Evolutionary conservation across 2,329 filamentous ascomycete genomes (phyloP).

Genomic region (Hypoxylon sp.): DNA sequence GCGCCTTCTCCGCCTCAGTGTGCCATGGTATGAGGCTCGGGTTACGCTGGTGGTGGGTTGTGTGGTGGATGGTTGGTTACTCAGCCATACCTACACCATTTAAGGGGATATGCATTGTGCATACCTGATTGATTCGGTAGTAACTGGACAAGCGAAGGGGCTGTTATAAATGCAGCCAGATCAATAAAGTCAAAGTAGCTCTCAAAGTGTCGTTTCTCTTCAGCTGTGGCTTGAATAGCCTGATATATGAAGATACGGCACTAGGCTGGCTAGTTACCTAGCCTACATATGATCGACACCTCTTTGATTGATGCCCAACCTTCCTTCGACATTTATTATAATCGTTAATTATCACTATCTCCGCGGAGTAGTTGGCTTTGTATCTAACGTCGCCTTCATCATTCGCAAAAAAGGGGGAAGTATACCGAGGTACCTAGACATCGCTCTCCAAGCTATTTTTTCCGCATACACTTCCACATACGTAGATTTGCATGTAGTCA

Average conservation of each 20-base stretch:
- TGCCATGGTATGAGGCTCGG: neutral
- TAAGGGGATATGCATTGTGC: neutral
- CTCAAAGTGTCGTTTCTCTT: conserved; percentile 1
- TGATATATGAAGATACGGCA: neutral
- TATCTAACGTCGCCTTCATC: neutral
- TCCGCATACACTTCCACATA: neutral
- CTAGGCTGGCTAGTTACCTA: neutral
- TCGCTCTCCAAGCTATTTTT: neutral
- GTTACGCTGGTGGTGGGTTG: neutral
- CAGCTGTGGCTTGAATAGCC: conserved; percentile 6
- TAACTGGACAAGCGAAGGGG: neutral
- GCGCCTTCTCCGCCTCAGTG: neutral
- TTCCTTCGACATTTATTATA: neutral
- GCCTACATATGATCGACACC: neutral
- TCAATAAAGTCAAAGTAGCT: neutral
- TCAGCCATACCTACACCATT: neutral
- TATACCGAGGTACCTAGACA: neutral
- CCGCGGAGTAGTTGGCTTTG: neutral
- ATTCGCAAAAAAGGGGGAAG: neutral
- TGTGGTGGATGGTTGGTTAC: neutral
- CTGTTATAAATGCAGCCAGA: neutral
- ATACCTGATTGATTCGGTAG: neutral
- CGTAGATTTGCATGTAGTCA: neutral
- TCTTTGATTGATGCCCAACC: neutral
- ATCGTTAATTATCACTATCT: neutral